These are phyloP conservation scores for Babesia sp. DNA, from an alignment of 169 alveolate species.

Conservation along the genomic window DNA sequence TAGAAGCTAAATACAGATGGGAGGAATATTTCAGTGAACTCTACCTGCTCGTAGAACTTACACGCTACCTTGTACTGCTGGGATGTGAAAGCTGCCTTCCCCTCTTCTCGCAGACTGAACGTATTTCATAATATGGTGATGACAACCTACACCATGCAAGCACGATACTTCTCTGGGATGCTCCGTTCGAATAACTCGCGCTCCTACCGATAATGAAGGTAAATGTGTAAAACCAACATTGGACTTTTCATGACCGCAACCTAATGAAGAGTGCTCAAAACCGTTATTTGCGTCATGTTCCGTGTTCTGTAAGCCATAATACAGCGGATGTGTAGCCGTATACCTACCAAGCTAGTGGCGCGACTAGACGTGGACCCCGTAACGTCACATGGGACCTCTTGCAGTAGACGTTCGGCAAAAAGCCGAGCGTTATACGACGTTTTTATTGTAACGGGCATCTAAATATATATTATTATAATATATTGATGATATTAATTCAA, in stretches of 20 bases:
- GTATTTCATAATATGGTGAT: too few species aligned
- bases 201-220: constrained; percentile 7
- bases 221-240: not conserved
- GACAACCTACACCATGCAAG: constrained; percentile 15
- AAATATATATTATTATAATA: not conserved
- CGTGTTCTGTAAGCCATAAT: not conserved
- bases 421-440: constrained; percentile 3
- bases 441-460: not conserved
- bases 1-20: constrained; percentile 21
- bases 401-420: constrained; percentile 23
- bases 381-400: not conserved
- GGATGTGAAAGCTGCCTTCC: constrained; percentile 30
- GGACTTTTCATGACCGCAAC: constrained; percentile 17
- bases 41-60: constrained; percentile 55
- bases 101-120: constrained; percentile 54
- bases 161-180: constrained; percentile 19
- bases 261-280: not conserved
- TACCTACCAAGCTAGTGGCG: not conserved
- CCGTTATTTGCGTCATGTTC: not conserved
- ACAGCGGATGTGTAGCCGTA: not conserved
- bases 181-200: constrained; percentile 27
- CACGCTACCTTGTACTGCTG: constrained; percentile 40
- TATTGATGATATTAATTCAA: not conserved
- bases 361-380: not conserved
- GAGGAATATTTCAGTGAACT: not conserved